These are phyloP conservation scores for Aphanocladium album DNA, from an alignment of 2,329 filamentous ascomycete species.

Conservation along the genomic window DNA sequence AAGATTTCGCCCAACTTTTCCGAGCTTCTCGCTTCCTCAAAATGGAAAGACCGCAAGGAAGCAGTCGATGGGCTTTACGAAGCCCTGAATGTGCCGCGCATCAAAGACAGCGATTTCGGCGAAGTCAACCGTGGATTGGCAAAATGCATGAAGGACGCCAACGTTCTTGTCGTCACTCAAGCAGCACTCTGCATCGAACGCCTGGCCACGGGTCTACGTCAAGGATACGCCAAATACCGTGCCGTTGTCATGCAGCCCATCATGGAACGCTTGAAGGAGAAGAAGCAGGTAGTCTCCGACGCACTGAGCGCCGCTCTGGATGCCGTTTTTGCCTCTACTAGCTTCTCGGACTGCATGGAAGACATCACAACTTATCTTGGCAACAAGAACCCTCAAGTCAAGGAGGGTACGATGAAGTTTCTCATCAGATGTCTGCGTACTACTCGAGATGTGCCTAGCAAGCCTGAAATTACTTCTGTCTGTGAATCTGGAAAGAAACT, in stretches of 20 bases:
- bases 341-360: constrained; percentile 80
- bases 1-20: constrained; percentile 78
- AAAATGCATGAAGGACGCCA: constrained; percentile 98
- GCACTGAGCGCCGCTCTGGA: constrained; percentile 84
- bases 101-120: constrained; percentile 85
- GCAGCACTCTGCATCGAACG: constrained; percentile 90
- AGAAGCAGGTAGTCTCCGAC: constrained; percentile 85
- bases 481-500: constrained; percentile 89
- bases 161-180: constrained; percentile 87
- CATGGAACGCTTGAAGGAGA: constrained; percentile 94
- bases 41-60: constrained; percentile 98
- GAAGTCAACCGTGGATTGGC: constrained; percentile 80
- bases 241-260: constrained; percentile 78
- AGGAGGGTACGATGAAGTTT: constrained; percentile 91
- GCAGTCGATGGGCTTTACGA: constrained; percentile 76
- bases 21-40: constrained; percentile 80
- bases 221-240: constrained; percentile 74
- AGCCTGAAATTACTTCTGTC: constrained; percentile 76
- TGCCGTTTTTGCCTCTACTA: constrained; percentile 58
- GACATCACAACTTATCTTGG: constrained; percentile 79
- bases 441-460: constrained; percentile 76
- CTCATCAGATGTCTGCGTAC: constrained; percentile 81
- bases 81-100: constrained; percentile 75
- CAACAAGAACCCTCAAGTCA: constrained; percentile 97
- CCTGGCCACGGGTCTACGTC: constrained; percentile 78